Evolutionary conservation across 2,329 filamentous ascomycete genomes (phyloP), one percentile per base, ranked within the genome.

Genomic region (Xylaria sp.): DNA sequence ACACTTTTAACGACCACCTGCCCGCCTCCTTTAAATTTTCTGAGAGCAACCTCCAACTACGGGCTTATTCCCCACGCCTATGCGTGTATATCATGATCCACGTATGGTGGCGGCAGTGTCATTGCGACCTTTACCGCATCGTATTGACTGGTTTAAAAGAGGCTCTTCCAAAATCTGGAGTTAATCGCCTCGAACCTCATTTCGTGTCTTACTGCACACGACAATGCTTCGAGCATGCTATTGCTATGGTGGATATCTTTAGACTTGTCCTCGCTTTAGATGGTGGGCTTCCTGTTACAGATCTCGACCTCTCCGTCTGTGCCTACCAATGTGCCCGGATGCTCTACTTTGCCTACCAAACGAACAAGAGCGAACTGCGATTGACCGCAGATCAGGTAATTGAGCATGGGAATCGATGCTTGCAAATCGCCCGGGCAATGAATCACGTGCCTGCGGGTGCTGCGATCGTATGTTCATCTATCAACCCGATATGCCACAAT

Each of bases 1-100:
- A 83, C 15, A 82, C 83, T 13, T 88, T 88, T 68, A 85, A 86
- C 54, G 81, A 83, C 23, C 80, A 86, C 28, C 76, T 88, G 5
- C 87, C 86, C 1, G 79, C 83, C 0, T 88, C 86, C 10, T 88
- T 89, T 71, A 84, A 85, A 56, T 88, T 87, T 75, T 88, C 85
- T 11, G 86, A 88, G 68, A 84, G 81, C 69, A 88, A 87, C 36
- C 79, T 88, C 4, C 82, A 86, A 15, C 79, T 88, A 28, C 83
- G 87, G 6, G 85, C 86, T 2, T 88, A 88, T 72, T 88, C 87
- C 0, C 84, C 86, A 2, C 81, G 87, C 3, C 81, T 89, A 5
- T 87, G 86, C 68, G 85, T 87, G 49, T 88, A 86, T 67, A 80
- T 88, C 73, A 88, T 88, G 86, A 88, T 88, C 10, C 86, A 88